Evolutionary conservation across 2,329 filamentous ascomycete species (phyloP), one percentile per base, ranked within the genome.

Genomic region (Sclerotinia spermophila): DNA sequence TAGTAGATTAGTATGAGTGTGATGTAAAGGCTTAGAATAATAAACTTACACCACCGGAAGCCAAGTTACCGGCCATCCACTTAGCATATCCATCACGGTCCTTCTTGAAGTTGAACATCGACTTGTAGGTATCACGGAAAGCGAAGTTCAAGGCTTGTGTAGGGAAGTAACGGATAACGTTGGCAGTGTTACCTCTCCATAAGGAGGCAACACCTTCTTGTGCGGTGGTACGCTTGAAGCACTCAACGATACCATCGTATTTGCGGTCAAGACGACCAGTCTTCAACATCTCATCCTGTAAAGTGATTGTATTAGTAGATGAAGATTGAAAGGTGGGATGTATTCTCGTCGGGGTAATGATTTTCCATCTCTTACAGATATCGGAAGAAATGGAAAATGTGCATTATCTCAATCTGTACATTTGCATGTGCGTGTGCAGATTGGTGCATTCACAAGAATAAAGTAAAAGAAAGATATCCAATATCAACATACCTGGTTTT

Each of bases 51-150:
- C 96, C 96, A 93, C 96, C 96, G 81, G 96, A 99, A 83, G 96
- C 96, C 86, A 99, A 88, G 93, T 99, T 99, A 90, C 96, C 96
- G 79, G 88, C 89, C 96, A 99, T 98, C 96, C 96, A 99, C 92
- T 94, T 94, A 83, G 86, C 88, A 86, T 99, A 99, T 82, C 96
- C 96, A 84, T 99, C 96, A 86, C 91, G 91, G 76, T 99, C 96
- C 92, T 98, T 98, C 94, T 98, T 99, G 94, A 93, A 99, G 83
- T 93, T 92, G 91, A 99, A 99, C 94, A 99, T 96, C 83, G 92
- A 89, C 94, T 99, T 99, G 94, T 97, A 99, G 91, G 96, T 97
- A 86, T 99, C 96, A 86, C 96, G 96, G 96, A 99, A 99, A 84
- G 96, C 96, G 83, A 99, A 99, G 94, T 99, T 99, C 84, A 99